phyloP scores from a whole-genome alignment of 768 basidiomycete species.

The Thelephora aurantiotincta region DNA sequence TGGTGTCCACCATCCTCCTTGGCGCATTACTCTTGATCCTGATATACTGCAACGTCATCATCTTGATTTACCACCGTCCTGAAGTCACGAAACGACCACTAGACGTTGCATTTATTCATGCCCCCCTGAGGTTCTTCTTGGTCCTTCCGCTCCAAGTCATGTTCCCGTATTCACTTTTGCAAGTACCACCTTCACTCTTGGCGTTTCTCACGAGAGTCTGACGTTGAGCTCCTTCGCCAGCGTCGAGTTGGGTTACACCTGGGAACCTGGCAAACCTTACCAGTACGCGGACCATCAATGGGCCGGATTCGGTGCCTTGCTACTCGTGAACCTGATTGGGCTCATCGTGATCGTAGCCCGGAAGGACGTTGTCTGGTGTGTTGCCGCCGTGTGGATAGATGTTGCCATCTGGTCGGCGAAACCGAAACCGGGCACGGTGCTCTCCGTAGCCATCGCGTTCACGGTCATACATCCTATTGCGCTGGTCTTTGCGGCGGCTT shows the following conservation, averaged over 20 bases:
- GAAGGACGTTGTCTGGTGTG: slow-evolving; percentile 61
- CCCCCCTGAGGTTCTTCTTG: slow-evolving; percentile 64
- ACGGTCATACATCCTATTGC: slow-evolving; percentile 53
- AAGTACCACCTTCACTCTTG: slow-evolving; percentile 7
- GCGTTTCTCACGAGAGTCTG: no score
- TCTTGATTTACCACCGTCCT: slow-evolving; percentile 61
- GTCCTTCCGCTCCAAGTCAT: slow-evolving; percentile 37
- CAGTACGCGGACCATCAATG: slow-evolving; percentile 50
- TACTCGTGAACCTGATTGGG: slow-evolving; percentile 45
- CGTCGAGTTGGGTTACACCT: slow-evolving; percentile 54
- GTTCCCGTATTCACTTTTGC: slow-evolving; percentile 51
- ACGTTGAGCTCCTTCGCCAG: slow-evolving; percentile 21
- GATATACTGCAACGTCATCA: slow-evolving; percentile 64
- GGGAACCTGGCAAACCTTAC: slow-evolving; percentile 34
- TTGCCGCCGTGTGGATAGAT: slow-evolving; percentile 63
- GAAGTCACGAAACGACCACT: slow-evolving; percentile 38
- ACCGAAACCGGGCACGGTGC: slow-evolving; percentile 52
- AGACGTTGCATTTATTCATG: slow-evolving; percentile 76
- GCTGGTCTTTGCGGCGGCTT: slow-evolving; percentile 32
- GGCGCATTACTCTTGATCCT: slow-evolving; percentile 57
- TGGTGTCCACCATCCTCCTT: slow-evolving; percentile 60
- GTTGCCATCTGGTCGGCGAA: slow-evolving; percentile 44
- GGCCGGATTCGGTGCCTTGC: slow-evolving; percentile 58
- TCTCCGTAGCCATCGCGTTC: slow-evolving; percentile 49
- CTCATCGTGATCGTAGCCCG: slow-evolving; percentile 40